phyloP scores from a whole-genome alignment of 257 asterid species.

The Lavandula angustifolia region DNA sequence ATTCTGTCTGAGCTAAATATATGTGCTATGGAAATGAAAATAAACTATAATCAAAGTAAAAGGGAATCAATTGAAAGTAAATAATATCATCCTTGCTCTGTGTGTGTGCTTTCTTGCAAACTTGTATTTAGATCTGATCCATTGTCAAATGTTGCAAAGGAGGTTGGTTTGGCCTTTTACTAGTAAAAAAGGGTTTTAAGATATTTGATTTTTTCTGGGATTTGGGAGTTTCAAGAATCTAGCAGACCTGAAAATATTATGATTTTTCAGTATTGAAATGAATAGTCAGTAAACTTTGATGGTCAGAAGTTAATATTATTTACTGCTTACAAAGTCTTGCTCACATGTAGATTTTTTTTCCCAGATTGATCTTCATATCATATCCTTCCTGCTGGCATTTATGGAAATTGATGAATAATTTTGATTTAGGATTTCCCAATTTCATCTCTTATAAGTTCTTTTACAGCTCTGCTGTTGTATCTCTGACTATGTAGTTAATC shows the following conservation, averaged over 20 bases:
- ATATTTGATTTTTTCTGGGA: background rate
- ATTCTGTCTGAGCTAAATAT: background rate
- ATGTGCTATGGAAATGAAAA: background rate
- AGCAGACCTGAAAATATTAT: background rate
- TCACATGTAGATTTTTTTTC: constrained; percentile 4
- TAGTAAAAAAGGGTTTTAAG: background rate
- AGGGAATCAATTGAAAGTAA: background rate
- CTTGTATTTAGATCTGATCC: constrained; percentile 30
- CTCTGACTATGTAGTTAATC: constrained; percentile 22
- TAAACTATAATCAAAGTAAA: background rate
- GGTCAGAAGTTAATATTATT: background rate
- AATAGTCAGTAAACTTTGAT: constrained; percentile 7
- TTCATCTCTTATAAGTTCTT: background rate
- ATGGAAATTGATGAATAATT: background rate
- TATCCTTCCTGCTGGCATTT: background rate
- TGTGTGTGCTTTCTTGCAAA: background rate
- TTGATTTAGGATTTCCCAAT: background rate
- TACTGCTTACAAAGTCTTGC: background rate
- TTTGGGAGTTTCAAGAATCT: constrained; percentile 2
- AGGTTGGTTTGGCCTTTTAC: background rate
- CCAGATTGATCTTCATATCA: background rate
- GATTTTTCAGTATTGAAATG: constrained; percentile 5
- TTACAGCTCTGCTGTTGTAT: background rate
- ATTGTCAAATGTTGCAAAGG: background rate
- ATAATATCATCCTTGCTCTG: background rate